These are phyloP conservation scores for Penicillium odoratum DNA, from an alignment of 495 filamentous ascomycete genomes.

Conservation along the genomic window DNA sequence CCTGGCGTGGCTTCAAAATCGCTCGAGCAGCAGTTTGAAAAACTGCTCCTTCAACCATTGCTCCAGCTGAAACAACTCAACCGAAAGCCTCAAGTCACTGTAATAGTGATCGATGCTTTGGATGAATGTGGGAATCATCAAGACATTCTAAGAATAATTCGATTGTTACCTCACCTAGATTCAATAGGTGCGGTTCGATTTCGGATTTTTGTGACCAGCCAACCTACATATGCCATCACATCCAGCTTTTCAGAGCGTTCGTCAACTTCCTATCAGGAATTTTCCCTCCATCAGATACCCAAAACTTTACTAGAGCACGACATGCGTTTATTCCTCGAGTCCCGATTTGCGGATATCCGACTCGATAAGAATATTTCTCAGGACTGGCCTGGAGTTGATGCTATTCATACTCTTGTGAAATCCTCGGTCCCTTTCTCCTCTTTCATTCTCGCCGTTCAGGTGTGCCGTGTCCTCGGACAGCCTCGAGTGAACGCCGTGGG, in stretches of 20 bases:
- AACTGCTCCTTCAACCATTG: conserved; percentile 47
- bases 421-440: too few species aligned
- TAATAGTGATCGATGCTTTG: conserved; percentile 54
- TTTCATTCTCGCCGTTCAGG: too few species aligned
- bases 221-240: neutral
- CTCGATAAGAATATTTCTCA: conserved; percentile 2
- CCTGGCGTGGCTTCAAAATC: conserved; percentile 32
- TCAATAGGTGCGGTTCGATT: conserved; percentile 12
- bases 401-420: conserved; percentile 12
- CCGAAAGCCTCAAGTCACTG: neutral
- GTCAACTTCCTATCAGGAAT: neutral
- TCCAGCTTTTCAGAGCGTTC: neutral
- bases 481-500: too few species aligned
- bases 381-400: conserved; percentile 42
- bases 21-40: conserved; percentile 22
- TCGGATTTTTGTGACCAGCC: conserved; percentile 38
- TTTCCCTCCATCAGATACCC: neutral
- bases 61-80: neutral
- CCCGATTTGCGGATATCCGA: conserved; percentile 5
- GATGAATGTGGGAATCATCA: conserved; percentile 46
- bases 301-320: neutral
- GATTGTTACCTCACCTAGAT: neutral
- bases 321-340: neutral
- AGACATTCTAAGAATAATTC: conserved; percentile 17
- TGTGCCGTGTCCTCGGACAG: too few species aligned